Evolutionary conservation across 2,329 filamentous ascomycete genomes (phyloP).

Genomic region (Zymoseptoria crescenta): DNA sequence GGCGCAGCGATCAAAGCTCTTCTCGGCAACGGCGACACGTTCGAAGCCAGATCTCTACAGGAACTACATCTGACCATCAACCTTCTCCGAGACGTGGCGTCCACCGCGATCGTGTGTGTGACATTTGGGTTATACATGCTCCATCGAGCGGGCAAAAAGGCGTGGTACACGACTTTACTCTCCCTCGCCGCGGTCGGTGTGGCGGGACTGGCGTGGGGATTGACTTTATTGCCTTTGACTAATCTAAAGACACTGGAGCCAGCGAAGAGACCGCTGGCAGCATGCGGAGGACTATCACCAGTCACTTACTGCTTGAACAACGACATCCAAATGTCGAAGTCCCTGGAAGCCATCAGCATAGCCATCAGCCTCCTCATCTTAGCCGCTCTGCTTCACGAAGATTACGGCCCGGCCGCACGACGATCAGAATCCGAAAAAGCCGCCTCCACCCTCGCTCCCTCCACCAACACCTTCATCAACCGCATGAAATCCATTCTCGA

Average conservation of each 20-base stretch:
- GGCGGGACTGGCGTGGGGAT: slow-evolving; percentile 1
- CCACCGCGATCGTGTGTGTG: slow-evolving; percentile 7
- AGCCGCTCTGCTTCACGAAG: neutral
- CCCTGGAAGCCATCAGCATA: neutral
- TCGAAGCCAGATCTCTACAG: slow-evolving; percentile 2
- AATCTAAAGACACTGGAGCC: neutral
- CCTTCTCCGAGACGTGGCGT: slow-evolving; percentile 8
- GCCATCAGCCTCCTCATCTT: neutral
- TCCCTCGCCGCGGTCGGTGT: neutral
- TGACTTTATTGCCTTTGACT: slow-evolving; percentile 2
- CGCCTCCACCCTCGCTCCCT: slow-evolving; percentile 1
- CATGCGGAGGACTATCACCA: slow-evolving; percentile 4
- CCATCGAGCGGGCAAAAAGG: slow-evolving; percentile 1
- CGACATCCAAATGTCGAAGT: neutral
- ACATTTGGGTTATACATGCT: slow-evolving; percentile 8
- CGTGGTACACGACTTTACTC: slow-evolving; percentile 5
- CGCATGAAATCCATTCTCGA: neutral
- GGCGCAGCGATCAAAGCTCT: slow-evolving; percentile 8
- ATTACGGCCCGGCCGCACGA: neutral
- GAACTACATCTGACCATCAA: slow-evolving; percentile 5
- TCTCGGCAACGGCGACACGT: slow-evolving; percentile 2
- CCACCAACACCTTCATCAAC: neutral
- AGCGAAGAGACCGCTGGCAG: neutral
- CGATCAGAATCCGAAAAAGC: neutral
- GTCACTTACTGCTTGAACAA: neutral